Base-by-base conservation (phyloP, 768 basidiomycete genomes). In the Suillus discolor region DNA sequence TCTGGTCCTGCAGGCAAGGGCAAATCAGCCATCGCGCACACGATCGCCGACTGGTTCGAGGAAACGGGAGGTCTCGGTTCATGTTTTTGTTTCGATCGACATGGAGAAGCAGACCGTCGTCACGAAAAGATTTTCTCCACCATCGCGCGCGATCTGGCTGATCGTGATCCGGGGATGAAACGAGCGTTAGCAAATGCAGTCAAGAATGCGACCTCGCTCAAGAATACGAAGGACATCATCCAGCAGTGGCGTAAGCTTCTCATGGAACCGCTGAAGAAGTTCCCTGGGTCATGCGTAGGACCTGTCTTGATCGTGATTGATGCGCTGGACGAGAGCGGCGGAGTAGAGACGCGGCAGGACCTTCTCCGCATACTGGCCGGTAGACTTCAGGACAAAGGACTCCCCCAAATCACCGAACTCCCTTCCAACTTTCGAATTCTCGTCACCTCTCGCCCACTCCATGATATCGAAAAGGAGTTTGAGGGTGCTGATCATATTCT, bases 21-120 rank as follows among this genome's bases (percentile, higher is more conserved):
- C 5, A 78, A 78, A 59, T 75, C 78, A 6, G 69, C 75, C 1
- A 63, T 78, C 25, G 68, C 71, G 11, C 64, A 71, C 47, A 66
- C 72, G 0, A 66, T 68, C 20, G 67, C 71, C 23, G 4, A 60
- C 7, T 57, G 42, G 36, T 68, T 68, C 28, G 16, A 67, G 12
- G 45, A 66, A 9, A 23, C 65, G n/a, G 62, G 64, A 16, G 61
- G 64, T 12, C 66, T 73, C 2, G 72, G 72, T 39, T 67, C 72
- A 23, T 63, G 62, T 7, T 63, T 72, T 23, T 73, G 71, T 41
- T 68, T 73, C 45, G 60, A 65, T 49, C 67, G 42, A 15, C 54
- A n/a, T 23, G 28, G 15, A 45, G 49, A 61, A 38, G 39, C 54
- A 12, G 62, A 62, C 54, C 12, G 49, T 20, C 64, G 64, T 25